Percentiles rank a stretch among this genome's conserved stretches.
phyloP scores from a whole-genome alignment of 2,329 filamentous ascomycete species.

The Aureobasidium sp. region DNA sequence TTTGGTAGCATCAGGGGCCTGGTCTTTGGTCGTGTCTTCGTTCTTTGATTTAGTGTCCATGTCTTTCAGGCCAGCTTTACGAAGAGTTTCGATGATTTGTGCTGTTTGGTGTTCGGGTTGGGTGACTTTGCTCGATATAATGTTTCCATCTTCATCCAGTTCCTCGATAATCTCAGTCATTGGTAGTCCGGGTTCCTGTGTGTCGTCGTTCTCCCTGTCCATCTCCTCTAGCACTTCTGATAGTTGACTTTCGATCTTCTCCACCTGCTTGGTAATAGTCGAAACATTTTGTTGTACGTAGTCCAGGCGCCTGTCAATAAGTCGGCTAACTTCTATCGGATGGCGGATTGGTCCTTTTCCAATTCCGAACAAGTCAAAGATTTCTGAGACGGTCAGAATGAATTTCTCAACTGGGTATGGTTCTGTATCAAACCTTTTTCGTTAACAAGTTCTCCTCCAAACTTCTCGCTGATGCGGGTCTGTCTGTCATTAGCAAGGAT shows the following conservation, averaged over 20 bases:
- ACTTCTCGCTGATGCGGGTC: constrained; percentile 44
- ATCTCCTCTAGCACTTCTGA: constrained; percentile 45
- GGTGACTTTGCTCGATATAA: constrained; percentile 46
- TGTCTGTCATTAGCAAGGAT: constrained; percentile 15
- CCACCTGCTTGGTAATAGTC: constrained; percentile 65
- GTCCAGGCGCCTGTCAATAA: constrained; percentile 70
- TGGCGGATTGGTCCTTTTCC: constrained; percentile 40
- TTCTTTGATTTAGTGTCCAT: constrained; percentile 16
- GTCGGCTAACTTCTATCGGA: constrained; percentile 55
- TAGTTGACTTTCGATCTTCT: constrained; percentile 60
- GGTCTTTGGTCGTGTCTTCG: background rate
- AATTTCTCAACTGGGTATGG: background rate
- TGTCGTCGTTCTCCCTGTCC: constrained; percentile 29
- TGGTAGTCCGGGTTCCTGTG: constrained; percentile 61
- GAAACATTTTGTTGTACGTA: constrained; percentile 73
- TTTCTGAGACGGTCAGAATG: constrained; percentile 31
- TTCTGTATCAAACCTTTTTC: constrained; percentile 33
- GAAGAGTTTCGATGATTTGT: constrained; percentile 61
- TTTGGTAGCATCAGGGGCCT: background rate
- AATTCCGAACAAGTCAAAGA: constrained; percentile 46
- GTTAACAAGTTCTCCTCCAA: constrained; percentile 57
- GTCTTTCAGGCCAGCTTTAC: constrained; percentile 61
- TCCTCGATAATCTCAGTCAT: constrained; percentile 89
- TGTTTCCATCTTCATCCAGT: constrained; percentile 81
- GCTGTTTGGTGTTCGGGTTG: constrained; percentile 58